Percentiles rank a stretch among this genome's conserved stretches.
These are phyloP conservation scores for Xylaria scruposa DNA, from an alignment of 495 filamentous ascomycete genomes.

Conservation along the genomic window DNA sequence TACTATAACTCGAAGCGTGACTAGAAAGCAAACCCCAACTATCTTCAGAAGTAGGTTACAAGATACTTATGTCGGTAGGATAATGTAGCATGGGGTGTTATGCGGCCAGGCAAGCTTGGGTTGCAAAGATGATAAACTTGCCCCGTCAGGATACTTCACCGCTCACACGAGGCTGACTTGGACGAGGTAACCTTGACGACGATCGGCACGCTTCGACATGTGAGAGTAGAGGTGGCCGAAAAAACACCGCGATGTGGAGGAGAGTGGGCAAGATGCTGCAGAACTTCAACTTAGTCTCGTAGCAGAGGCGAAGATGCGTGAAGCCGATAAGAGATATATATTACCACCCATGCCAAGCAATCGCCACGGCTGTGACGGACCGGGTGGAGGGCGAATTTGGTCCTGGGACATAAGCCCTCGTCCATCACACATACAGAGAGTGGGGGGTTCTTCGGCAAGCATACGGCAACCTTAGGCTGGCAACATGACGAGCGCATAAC, in stretches of 20 bases:
- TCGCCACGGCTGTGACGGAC: constrained; percentile 28
- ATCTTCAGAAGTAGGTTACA: constrained; percentile 5
- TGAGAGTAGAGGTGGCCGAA: constrained; percentile 16
- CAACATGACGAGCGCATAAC: constrained; percentile 3
- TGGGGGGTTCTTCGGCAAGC: constrained; percentile 27
- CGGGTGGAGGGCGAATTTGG: constrained; percentile 23
- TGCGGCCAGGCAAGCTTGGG: constrained; percentile 12
- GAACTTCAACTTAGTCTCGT: constrained; percentile 2
- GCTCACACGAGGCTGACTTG: constrained; percentile 22
- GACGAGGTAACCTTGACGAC: background rate
- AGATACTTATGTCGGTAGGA: background rate
- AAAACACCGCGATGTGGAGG: constrained; percentile 21
- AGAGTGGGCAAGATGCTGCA: constrained; percentile 6
- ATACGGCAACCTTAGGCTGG: constrained; percentile 10
- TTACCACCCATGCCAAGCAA: constrained; percentile 27
- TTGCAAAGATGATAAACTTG: constrained; percentile 11
- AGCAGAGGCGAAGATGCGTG: constrained; percentile 5
- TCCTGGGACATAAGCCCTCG: constrained; percentile 20
- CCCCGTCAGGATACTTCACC: constrained; percentile 6
- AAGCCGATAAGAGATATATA: constrained; percentile 28
- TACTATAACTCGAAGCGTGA: constrained; percentile 19
- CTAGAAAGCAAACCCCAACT: constrained; percentile 5
- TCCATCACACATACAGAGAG: constrained; percentile 19
- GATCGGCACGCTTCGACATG: constrained; percentile 10
- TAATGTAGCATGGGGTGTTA: constrained; percentile 1